A percentile compares a stretch with the other conserved stretches of the same genome.
Conservation (phyloP, 2,329 filamentous ascomycete genomes). For the Diaporthe ilicicola region DNA sequence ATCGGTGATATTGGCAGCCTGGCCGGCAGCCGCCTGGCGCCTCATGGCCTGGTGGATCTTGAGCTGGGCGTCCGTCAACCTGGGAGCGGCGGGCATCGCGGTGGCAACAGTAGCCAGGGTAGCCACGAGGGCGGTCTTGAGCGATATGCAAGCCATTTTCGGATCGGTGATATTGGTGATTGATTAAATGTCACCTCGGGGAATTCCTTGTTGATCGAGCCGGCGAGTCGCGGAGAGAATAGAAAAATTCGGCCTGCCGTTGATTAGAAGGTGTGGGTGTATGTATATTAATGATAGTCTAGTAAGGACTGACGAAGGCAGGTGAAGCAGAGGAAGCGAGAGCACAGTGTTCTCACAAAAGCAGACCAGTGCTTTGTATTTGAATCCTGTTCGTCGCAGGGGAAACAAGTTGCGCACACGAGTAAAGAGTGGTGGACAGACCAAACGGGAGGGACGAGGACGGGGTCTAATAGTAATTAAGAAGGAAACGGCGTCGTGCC, state of each 20-base stretch:
- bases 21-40: slow-evolving; percentile 59
- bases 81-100: slow-evolving; percentile 56
- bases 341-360: slow-evolving; percentile 50
- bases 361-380: slow-evolving; percentile 61
- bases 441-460: slow-evolving; percentile 27
- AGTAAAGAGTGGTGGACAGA: slow-evolving; percentile 31
- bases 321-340: slow-evolving; percentile 42
- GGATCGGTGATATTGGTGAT: slow-evolving; percentile 31
- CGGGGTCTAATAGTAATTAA: slow-evolving; percentile 32
- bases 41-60: slow-evolving; percentile 57
- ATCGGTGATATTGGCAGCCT: slow-evolving; percentile 57
- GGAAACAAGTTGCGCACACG: slow-evolving; percentile 40
- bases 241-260: slow-evolving; percentile 53
- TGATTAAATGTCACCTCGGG: slow-evolving; percentile 37
- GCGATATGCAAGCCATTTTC: slow-evolving; percentile 54
- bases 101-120: slow-evolving; percentile 54
- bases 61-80: slow-evolving; percentile 54
- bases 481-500: slow-evolving; percentile 29
- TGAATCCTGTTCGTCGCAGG: slow-evolving; percentile 38
- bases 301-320: slow-evolving; percentile 32
- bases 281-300: slow-evolving; percentile 41
- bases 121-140: slow-evolving; percentile 54
- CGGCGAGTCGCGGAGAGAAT: slow-evolving; percentile 38
- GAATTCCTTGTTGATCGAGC: slow-evolving; percentile 37
- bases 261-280: slow-evolving; percentile 44